Conservation (phyloP, 805 yeast genomes). For the Sungouiella blattae region DNA sequence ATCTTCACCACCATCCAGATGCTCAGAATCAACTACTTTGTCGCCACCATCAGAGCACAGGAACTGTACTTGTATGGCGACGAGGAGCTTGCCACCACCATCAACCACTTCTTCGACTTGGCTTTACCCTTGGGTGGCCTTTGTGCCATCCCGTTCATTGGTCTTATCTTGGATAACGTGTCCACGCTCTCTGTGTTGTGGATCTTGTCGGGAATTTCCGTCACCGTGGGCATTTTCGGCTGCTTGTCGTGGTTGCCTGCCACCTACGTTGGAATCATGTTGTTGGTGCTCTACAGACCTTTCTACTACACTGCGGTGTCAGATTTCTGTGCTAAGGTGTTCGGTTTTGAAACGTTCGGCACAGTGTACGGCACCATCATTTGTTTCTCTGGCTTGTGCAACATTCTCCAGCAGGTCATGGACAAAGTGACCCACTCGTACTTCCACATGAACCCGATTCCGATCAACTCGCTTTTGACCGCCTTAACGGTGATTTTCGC, state of each 20-base stretch:
- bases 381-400: conserved; percentile 77
- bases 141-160: conserved; percentile 82
- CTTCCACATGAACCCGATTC: conserved; percentile 74
- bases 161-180: conserved; percentile 70
- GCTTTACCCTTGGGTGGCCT: conserved; percentile 90
- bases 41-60: conserved; percentile 84
- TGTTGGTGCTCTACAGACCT: conserved; percentile 82
- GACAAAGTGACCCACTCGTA: conserved; percentile 68
- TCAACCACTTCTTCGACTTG: conserved; percentile 74
- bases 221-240: conserved; percentile 70
- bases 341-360: conserved; percentile 91
- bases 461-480: conserved; percentile 62
- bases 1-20: conserved; percentile 80
- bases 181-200: conserved; percentile 56
- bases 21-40: conserved; percentile 89
- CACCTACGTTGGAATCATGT: conserved; percentile 65
- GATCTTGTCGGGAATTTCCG: conserved; percentile 52
- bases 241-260: conserved; percentile 50
- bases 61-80: conserved; percentile 66
- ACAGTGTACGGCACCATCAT: conserved; percentile 85
- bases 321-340: conserved; percentile 87
- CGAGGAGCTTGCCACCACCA: conserved; percentile 46
- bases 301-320: conserved; percentile 90
- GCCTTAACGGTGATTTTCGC: conserved; percentile 54
- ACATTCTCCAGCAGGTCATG: conserved; percentile 64